A percentile compares a stretch with the other conserved stretches of the same genome.
Conservation (phyloP, 164 flowering plant species). For the Cinnamomum chago region DNA sequence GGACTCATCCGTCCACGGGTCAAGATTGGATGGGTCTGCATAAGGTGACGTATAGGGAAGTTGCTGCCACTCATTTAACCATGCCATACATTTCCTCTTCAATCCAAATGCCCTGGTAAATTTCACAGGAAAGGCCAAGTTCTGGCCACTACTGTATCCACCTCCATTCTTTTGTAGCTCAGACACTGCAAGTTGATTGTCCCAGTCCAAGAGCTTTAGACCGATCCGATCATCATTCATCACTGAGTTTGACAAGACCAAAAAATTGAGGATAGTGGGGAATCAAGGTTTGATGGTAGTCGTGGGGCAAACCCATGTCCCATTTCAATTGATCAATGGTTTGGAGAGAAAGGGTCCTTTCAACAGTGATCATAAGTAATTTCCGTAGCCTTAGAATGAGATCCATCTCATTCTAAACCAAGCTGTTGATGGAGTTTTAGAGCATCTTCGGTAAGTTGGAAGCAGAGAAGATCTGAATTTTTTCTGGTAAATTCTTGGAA, state of each 20-base stretch:
- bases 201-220: slow-evolving; percentile 59
- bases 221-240: slow-evolving; percentile 49
- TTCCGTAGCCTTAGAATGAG: slow-evolving; percentile 56
- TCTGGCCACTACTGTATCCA: background rate
- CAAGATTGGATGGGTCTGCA: slow-evolving; percentile 66
- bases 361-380: slow-evolving; percentile 66
- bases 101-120: slow-evolving; percentile 90
- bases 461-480: slow-evolving; percentile 65
- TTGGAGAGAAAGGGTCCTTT: slow-evolving; percentile 62
- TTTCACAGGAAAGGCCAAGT: slow-evolving; percentile 63
- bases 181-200: slow-evolving; percentile 66
- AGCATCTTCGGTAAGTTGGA: slow-evolving; percentile 60
- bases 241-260: slow-evolving; percentile 42
- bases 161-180: slow-evolving; percentile 39
- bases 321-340: slow-evolving; percentile 83
- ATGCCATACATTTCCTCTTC: slow-evolving; percentile 80
- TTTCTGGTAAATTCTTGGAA: slow-evolving; percentile 45
- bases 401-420: slow-evolving; percentile 36
- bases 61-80: slow-evolving; percentile 90
- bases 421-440: slow-evolving; percentile 30
- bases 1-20: slow-evolving; percentile 83
- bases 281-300: slow-evolving; percentile 43
- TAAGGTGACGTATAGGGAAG: slow-evolving; percentile 97
- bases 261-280: slow-evolving; percentile 45
- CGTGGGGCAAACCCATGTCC: slow-evolving; percentile 81